These are phyloP conservation scores for Macrolepiota albuminosa DNA, from an alignment of 768 basidiomycete genomes.

Conservation along the genomic window DNA sequence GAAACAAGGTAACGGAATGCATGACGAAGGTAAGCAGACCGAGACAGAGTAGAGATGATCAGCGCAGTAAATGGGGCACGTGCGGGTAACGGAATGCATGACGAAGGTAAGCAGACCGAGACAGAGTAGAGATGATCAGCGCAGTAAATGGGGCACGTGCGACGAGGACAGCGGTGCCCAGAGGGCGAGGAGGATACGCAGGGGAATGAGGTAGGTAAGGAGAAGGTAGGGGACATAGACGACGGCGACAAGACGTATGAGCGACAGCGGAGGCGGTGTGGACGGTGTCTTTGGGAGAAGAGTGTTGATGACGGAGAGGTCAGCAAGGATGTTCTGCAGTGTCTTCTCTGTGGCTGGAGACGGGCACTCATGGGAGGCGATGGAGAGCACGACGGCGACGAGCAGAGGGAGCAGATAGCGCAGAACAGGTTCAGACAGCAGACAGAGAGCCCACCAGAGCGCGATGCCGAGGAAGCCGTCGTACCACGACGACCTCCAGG, in stretches of 20 bases:
- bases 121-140: slow-evolving; percentile 49
- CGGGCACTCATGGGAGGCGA: slow-evolving; percentile 14
- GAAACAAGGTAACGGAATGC: slow-evolving; percentile 47
- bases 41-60: slow-evolving; percentile 50
- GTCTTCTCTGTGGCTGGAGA: slow-evolving; percentile 48
- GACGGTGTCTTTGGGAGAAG: slow-evolving; percentile 43
- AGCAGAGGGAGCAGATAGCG: slow-evolving; percentile 26
- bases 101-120: slow-evolving; percentile 64
- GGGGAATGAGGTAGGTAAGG: slow-evolving; percentile 55
- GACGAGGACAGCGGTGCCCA: slow-evolving; percentile 39
- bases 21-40: slow-evolving; percentile 69
- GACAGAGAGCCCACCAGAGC: slow-evolving; percentile 74
- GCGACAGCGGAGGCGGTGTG: slow-evolving; percentile 25
- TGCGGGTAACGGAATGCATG: slow-evolving; percentile 53
- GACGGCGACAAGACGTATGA: slow-evolving; percentile 53
- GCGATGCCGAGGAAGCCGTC: slow-evolving; percentile 65
- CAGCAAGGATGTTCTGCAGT: slow-evolving; percentile 51
- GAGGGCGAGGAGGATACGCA: slow-evolving; percentile 57
- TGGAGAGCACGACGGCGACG: slow-evolving; percentile 1
- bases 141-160: slow-evolving; percentile 67
- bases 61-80: slow-evolving; percentile 64
- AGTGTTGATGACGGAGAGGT: slow-evolving; percentile 61
- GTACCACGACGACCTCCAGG: slow-evolving; percentile 56
- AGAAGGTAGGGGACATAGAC: slow-evolving; percentile 65
- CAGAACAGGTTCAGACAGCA: slow-evolving; percentile 48